These are phyloP conservation scores for Hygrocybe coccinea DNA, from an alignment of 768 basidiomycete genomes.

Conservation along the genomic window DNA sequence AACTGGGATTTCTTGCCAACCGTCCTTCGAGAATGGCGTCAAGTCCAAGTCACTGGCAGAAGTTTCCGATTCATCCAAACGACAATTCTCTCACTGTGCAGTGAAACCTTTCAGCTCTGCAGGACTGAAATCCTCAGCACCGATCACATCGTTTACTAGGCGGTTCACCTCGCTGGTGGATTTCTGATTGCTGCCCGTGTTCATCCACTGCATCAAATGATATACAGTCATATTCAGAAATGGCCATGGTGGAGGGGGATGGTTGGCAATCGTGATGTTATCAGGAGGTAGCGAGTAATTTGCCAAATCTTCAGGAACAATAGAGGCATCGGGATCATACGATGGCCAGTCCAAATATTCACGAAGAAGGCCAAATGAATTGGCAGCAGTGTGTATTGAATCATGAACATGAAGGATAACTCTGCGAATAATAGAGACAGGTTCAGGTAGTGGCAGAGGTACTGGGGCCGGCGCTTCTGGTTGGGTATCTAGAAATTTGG, in stretches of 20 bases:
- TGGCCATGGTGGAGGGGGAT: constrained; percentile 11
- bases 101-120: constrained; percentile 14
- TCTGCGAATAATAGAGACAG: background rate
- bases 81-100: constrained; percentile 15
- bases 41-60: too few species aligned
- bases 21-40: constrained; percentile 7
- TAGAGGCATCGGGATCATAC: constrained; percentile 8
- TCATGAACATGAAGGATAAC: constrained; percentile 15
- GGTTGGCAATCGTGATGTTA: background rate
- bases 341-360: constrained; percentile 14
- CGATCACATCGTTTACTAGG: constrained; percentile 13
- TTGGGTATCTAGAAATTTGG: constrained; percentile 9
- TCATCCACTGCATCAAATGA: constrained; percentile 15
- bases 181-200: constrained; percentile 8
- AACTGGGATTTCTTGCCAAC: constrained; percentile 12
- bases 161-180: constrained; percentile 4
- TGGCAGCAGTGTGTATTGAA: constrained; percentile 11
- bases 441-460: background rate
- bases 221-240: constrained; percentile 29
- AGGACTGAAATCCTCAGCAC: constrained; percentile 14
- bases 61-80: constrained; percentile 11
- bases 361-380: constrained; percentile 13
- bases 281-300: background rate
- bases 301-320: constrained; percentile 7
- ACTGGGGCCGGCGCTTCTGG: constrained; percentile 12